phyloP scores from a whole-genome alignment of 768 basidiomycete genomes.

The Sporobolomyces roseus region DNA sequence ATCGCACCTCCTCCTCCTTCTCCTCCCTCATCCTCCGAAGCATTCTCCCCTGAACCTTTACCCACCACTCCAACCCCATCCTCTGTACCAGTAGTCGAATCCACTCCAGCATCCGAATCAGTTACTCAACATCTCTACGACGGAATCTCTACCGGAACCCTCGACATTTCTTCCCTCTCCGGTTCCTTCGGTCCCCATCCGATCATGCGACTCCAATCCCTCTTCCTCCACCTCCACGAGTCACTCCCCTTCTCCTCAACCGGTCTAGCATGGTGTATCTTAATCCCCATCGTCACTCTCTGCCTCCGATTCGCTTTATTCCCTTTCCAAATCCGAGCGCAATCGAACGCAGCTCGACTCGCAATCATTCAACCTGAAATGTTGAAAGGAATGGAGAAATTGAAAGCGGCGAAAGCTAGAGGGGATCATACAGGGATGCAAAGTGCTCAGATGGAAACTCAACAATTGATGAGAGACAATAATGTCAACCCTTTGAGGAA shows the following conservation, averaged over 20 bases:
- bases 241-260: conserved; percentile 47
- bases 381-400: conserved; percentile 56
- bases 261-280: conserved; percentile 77
- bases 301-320: conserved; percentile 62
- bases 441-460: conserved; percentile 54
- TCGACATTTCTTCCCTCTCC: conserved; percentile 37
- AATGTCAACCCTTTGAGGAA: conserved; percentile 62
- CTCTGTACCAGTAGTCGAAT: background rate
- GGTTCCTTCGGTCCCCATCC: conserved; percentile 40
- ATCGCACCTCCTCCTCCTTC: conserved; percentile 10
- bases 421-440: conserved; percentile 53
- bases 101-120: background rate
- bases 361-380: conserved; percentile 61
- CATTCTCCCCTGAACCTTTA: background rate
- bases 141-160: conserved; percentile 36
- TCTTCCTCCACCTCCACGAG: conserved; percentile 42
- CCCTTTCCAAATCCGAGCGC: conserved; percentile 59
- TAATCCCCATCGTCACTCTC: conserved; percentile 65
- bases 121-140: conserved; percentile 18
- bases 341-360: conserved; percentile 61
- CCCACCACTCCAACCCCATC: background rate
- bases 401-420: conserved; percentile 52
- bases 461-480: conserved; percentile 60
- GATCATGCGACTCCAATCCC: conserved; percentile 40
- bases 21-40: background rate